These are phyloP conservation scores for Lotmaria passim DNA, from an alignment of 208 protist species.

Conservation along the genomic window DNA sequence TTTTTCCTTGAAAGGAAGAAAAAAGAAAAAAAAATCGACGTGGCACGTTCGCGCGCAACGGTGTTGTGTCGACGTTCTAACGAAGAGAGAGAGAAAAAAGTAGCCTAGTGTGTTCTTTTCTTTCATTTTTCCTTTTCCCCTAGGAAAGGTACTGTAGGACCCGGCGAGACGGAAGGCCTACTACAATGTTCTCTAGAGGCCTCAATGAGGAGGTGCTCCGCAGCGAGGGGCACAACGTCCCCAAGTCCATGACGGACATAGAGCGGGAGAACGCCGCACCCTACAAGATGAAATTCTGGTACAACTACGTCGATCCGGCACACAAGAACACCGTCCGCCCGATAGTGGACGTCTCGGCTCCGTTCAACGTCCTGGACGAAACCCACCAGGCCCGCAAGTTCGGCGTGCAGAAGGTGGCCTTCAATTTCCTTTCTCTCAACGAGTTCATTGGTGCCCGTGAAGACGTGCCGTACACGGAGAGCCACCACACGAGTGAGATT, in stretches of 20 bases:
- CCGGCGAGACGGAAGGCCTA: no score
- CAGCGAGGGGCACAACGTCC: slow-evolving; percentile 62
- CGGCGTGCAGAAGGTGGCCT: slow-evolving; percentile 65
- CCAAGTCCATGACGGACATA: slow-evolving; percentile 28
- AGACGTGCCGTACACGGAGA: slow-evolving; percentile 85
- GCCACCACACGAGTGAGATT: slow-evolving; percentile 74
- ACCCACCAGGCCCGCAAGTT: slow-evolving; percentile 76
- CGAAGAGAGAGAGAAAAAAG: background rate
- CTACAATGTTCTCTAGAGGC: slow-evolving; percentile 65
- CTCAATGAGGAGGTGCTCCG: slow-evolving; percentile 61
- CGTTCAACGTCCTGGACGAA: slow-evolving; percentile 81
- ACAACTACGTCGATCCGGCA: slow-evolving; percentile 59
- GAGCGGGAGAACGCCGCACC: slow-evolving; percentile 41
- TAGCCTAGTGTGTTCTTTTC: background rate
- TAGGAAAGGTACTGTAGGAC: slow-evolving; percentile 9
- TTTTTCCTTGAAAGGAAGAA: background rate
- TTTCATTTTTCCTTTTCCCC: slow-evolving; percentile 6
- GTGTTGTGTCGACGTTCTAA: background rate
- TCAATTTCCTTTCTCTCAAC: slow-evolving; percentile 71
- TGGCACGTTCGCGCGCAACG: background rate
- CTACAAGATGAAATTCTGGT: slow-evolving; percentile 65
- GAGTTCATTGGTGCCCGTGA: slow-evolving; percentile 71
- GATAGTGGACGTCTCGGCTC: slow-evolving; percentile 79
- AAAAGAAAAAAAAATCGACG: background rate
- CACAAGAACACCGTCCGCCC: slow-evolving; percentile 43